Evolutionary conservation across 495 filamentous ascomycete genomes (phyloP).

Genomic region (Neurospora tetrasperma): DNA sequence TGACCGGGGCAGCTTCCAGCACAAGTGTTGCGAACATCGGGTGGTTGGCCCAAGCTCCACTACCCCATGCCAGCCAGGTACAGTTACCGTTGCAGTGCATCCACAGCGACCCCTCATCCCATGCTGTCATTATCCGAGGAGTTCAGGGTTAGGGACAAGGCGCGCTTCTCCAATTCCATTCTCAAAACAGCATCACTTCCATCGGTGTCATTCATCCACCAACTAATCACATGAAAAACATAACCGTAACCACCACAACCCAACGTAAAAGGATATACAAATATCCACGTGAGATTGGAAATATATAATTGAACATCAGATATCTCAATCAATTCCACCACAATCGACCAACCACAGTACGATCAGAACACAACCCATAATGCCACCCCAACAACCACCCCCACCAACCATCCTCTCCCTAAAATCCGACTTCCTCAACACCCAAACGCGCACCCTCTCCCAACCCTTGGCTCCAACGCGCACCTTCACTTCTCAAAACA

Average conservation of each 20-base stretch:
- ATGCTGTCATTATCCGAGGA: background rate
- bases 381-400: conserved; percentile 8
- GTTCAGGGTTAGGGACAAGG: background rate
- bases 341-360: background rate
- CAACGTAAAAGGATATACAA: background rate
- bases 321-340: too few relatives aligned
- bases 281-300: background rate
- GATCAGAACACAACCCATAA: background rate
- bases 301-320: too few relatives aligned
- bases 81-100: background rate
- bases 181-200: background rate
- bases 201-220: background rate
- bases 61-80: background rate
- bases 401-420: conserved; percentile 45
- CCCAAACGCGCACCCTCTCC: conserved; percentile 53
- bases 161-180: background rate
- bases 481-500: conserved; percentile 37
- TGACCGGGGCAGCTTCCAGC: background rate
- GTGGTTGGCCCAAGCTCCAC: conserved; percentile 1
- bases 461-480: conserved; percentile 45
- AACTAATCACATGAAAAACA: background rate
- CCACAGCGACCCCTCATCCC: background rate
- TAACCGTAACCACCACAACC: background rate
- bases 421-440: conserved; percentile 53
- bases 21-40: background rate